phyloP scores from a whole-genome alignment of 169 alveolate species.

The Blepharisma undulans region DNA sequence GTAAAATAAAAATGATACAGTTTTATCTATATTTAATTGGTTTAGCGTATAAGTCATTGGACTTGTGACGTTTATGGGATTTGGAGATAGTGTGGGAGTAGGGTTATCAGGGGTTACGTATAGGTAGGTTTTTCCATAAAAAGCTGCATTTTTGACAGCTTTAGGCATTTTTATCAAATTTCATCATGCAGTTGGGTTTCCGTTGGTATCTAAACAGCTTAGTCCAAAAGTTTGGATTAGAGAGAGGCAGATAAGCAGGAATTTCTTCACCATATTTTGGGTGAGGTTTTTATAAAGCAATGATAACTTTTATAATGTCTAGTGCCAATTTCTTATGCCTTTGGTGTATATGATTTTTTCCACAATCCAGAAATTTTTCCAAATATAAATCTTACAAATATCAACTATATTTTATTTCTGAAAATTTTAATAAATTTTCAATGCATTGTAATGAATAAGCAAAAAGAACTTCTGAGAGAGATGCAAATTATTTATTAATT shows the following conservation, averaged over 20 bases:
- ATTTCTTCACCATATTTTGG: background rate
- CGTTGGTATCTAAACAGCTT: background rate
- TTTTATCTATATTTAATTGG: background rate
- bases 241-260: background rate
- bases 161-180: background rate
- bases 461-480: no score
- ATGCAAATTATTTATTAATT: no score
- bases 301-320: no score
- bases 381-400: no score
- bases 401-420: no score
- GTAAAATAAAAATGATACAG: background rate
- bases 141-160: background rate
- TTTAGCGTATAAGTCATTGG: background rate
- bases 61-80: background rate
- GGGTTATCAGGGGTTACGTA: background rate
- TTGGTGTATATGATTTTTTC: no score
- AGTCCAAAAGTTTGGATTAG: background rate
- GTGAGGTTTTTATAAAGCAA: background rate
- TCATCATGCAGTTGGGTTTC: background rate
- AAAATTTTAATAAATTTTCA: no score
- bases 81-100: background rate
- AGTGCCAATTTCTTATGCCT: no score
- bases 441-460: no score
- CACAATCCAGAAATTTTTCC: no score
- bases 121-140: background rate